A percentile compares a stretch with the other conserved stretches of the same genome.
These are phyloP conservation scores for Claviceps fusiformis DNA, from an alignment of 2,329 filamentous ascomycete genomes.

Conservation along the genomic window DNA sequence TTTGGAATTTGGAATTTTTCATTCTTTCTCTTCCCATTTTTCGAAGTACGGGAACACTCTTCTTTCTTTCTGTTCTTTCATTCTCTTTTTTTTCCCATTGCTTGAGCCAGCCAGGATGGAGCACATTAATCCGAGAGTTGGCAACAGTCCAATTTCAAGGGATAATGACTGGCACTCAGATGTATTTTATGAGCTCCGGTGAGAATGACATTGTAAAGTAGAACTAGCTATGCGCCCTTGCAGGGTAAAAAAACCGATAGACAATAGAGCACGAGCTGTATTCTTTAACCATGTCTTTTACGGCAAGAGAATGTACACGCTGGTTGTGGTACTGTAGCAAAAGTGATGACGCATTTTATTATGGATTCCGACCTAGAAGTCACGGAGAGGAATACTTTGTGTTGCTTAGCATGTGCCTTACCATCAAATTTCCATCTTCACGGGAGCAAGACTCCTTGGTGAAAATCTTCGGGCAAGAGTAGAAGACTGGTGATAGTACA, in stretches of 20 bases:
- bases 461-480: constrained; percentile 74
- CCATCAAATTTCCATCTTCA: constrained; percentile 75
- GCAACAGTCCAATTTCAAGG: background rate
- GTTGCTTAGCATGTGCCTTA: constrained; percentile 48
- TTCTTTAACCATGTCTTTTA: background rate
- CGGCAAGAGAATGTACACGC: background rate
- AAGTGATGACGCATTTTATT: background rate
- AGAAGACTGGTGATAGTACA: constrained; percentile 35
- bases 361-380: too few relatives aligned
- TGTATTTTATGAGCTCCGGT: constrained; percentile 6
- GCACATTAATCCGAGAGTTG: background rate
- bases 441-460: constrained; percentile 38
- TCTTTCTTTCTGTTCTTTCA: background rate
- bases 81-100: background rate
- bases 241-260: constrained; percentile 6
- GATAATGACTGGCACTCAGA: background rate
- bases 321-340: too few relatives aligned
- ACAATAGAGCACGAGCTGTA: constrained; percentile 7
- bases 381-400: background rate
- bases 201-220: constrained; percentile 6
- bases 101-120: constrained; percentile 3
- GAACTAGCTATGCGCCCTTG: constrained; percentile 6
- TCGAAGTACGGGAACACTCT: background rate
- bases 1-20: background rate
- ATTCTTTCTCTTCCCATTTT: constrained; percentile 1